Evolutionary conservation across 1,284 basidiomycete species (phyloP).

Genomic region (Naganishia cerealis): DNA sequence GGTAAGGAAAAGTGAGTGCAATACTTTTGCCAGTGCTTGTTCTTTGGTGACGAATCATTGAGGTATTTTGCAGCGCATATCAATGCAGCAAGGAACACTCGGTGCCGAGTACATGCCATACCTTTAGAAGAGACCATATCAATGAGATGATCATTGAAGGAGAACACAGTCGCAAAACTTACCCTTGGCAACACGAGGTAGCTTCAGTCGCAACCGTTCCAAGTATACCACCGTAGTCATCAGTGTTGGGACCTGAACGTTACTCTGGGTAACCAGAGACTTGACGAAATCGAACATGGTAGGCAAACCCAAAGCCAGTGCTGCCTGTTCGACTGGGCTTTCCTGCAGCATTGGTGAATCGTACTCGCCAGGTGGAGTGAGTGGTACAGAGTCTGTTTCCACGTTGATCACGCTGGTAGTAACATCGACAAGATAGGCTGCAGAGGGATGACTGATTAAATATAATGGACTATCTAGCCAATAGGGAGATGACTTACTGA

Average conservation of each 20-base stretch:
- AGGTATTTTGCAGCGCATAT: constrained; percentile 97
- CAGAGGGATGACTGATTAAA: not conserved
- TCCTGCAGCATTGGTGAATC: constrained; percentile 23
- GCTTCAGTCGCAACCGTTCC: constrained; percentile 75
- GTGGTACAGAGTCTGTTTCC: constrained; percentile 18
- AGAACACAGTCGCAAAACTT: constrained; percentile 20
- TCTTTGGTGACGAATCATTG: constrained; percentile 94
- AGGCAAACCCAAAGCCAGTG: constrained; percentile 55
- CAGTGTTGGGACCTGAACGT: constrained; percentile 88
- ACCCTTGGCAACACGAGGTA: constrained; percentile 86
- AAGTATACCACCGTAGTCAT: constrained; percentile 93
- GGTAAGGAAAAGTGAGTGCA: constrained; percentile 63
- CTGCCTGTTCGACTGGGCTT: constrained; percentile 30
- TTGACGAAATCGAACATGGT: constrained; percentile 83
- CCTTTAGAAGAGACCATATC: constrained; percentile 56
- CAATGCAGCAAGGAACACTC: constrained; percentile 91
- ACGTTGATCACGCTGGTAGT: constrained; percentile 28
- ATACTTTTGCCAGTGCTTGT: constrained; percentile 83
- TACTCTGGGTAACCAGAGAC: constrained; percentile 76
- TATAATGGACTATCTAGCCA: not conserved
- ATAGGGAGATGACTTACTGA: constrained; percentile 16
- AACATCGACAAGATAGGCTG: constrained; percentile 30
- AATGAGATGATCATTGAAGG: not conserved
- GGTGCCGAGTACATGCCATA: constrained; percentile 88
- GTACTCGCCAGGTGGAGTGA: constrained; percentile 28